Evolutionary conservation across 2,329 filamentous ascomycete species (phyloP), one percentile per base, ranked within the genome.

Genomic region (Fusarium robinianum): DNA sequence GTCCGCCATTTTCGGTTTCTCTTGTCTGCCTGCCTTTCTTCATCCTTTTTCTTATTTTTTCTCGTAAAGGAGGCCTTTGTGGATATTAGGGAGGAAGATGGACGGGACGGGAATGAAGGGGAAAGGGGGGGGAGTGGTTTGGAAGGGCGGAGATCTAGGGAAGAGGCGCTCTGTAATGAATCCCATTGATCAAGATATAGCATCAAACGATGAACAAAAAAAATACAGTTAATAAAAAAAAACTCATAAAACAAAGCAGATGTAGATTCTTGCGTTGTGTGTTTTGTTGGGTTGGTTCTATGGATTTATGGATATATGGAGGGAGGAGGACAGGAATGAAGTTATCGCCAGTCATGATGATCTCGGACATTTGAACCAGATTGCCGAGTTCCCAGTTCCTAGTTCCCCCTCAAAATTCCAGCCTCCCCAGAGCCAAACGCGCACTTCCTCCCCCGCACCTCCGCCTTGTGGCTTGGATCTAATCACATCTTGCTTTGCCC

Each of bases 141-240:
- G 42, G 39, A 32, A 12, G 10, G 29, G 18, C n/a, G 15, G 41
- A 18, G 22, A 16, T 26, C 15, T 35, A 26, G 34, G 33, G 37
- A 41, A 25, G 43, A 53, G 53, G 46, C 44, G 52, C 44, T 46
- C 40, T 53, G 45, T 44, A 51, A 50, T 38, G 58, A 55, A 35
- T 40, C 31, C n/a, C 12, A 53, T 46, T 16, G 12, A 44, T 38
- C 29, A 53, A 46, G 24, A 39, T 38, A 24, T 46, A 8, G n/a
- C n/a, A n/a, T n/a, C n/a, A n/a, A n/a, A n/a, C n/a, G n/a, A n/a
- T n/a, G 27, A 19, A 19, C 9, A 21, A 53, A 37, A 50, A 10
- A 39, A 44, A 50, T n/a, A n/a, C n/a, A 41, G 16, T 32, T 14
- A 53, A 37, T 17, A 27, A 30, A 24, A 33, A 32, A 32, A 45